Evolutionary conservation across 768 basidiomycete species (phyloP).

Genomic region (Xanthoconium purpureum): DNA sequence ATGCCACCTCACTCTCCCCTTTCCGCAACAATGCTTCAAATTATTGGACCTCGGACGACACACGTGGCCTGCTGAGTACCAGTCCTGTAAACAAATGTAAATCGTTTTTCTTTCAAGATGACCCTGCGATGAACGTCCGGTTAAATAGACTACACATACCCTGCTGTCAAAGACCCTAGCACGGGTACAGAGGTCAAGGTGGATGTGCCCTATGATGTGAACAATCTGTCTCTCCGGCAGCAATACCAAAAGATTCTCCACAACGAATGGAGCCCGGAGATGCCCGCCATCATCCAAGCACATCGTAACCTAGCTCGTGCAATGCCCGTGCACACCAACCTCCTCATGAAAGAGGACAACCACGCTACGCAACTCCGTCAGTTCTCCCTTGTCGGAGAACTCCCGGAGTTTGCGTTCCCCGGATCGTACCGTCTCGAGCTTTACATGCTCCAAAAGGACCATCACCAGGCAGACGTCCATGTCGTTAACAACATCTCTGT

Average conservation of each 20-base stretch:
- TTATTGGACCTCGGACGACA: conserved; percentile 17
- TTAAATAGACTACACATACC: conserved; percentile 20
- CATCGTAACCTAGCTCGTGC: background rate
- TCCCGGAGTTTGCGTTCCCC: conserved; percentile 18
- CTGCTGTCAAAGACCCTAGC: conserved; percentile 10
- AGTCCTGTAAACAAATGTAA: conserved; percentile 3
- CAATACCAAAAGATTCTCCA: conserved; percentile 4
- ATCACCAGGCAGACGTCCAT: background rate
- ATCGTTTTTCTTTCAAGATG: background rate
- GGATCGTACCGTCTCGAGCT: conserved; percentile 23
- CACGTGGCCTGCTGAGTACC: conserved; percentile 1
- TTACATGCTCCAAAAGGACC: conserved; percentile 5
- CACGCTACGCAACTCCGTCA: background rate
- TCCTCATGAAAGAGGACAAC: conserved; percentile 3
- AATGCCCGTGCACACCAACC: background rate
- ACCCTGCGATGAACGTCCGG: background rate
- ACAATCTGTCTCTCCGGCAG: conserved; percentile 1
- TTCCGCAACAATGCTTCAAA: conserved; percentile 5
- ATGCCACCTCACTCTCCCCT: conserved; percentile 3
- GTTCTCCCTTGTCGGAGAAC: background rate
- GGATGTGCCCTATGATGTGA: conserved; percentile 8
- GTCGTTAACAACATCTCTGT: conserved; percentile 18
- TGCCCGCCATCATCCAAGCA: background rate
- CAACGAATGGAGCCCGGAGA: conserved; percentile 1
- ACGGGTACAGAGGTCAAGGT: conserved; percentile 9